Evolutionary conservation across 2,329 filamentous ascomycete genomes (phyloP).

Genomic region (Pseudopithomyces maydicus): DNA sequence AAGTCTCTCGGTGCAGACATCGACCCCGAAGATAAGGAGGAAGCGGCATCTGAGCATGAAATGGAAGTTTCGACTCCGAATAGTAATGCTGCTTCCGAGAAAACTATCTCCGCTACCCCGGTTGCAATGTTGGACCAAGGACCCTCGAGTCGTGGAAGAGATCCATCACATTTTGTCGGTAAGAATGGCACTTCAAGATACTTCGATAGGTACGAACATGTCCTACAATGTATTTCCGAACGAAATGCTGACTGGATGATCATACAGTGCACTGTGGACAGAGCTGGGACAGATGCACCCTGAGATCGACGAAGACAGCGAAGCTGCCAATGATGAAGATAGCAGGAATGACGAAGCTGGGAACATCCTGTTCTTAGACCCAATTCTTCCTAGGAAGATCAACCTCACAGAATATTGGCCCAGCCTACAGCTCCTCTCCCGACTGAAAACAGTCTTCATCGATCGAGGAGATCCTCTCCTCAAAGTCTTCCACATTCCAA

Average conservation of each 20-base stretch:
- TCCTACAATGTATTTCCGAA: background rate
- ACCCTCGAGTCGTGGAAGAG: background rate
- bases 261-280: background rate
- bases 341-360: background rate
- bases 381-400: background rate
- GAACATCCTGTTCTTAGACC: background rate
- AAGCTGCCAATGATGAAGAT: background rate
- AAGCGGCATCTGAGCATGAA: background rate
- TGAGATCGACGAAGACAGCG: background rate
- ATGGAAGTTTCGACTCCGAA: background rate
- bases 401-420: background rate
- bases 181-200: background rate
- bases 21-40: background rate
- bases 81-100: background rate
- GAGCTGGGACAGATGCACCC: background rate
- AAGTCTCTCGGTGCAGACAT: background rate
- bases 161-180: background rate
- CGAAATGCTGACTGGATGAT: background rate
- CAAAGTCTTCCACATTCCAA: background rate
- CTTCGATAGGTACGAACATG: background rate
- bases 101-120: background rate
- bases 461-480: background rate
- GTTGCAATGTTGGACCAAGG: background rate
- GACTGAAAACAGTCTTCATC: background rate
- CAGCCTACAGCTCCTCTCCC: background rate